phyloP scores from a whole-genome alignment of 441 rosid genomes.

The Brassica balearica region DNA sequence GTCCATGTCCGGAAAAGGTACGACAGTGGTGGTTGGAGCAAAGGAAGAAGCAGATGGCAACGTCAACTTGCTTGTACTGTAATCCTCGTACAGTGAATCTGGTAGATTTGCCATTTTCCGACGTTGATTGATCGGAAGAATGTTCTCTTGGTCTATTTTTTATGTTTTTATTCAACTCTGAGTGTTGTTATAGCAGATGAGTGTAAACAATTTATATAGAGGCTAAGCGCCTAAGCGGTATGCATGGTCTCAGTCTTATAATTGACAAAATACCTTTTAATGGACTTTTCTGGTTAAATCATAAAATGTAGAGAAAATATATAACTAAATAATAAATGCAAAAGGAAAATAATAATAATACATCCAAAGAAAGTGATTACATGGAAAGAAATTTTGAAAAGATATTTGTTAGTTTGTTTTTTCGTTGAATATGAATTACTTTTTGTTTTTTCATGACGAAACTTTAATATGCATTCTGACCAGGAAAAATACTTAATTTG shows the following conservation, averaged over 20 bases:
- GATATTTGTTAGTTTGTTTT: not conserved
- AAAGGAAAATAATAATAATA: not conserved
- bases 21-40: not conserved
- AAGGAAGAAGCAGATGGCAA: not conserved
- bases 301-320: not conserved
- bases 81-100: conserved; percentile 31
- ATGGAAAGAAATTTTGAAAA: conserved; percentile 18
- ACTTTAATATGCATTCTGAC: conserved; percentile 23
- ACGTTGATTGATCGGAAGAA: not conserved
- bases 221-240: not conserved
- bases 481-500: not conserved
- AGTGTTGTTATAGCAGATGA: conserved; percentile 28
- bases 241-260: conserved; percentile 12
- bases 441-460: not conserved
- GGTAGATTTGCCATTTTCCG: conserved; percentile 30
- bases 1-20: not conserved
- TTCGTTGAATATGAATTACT: not conserved
- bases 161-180: not conserved
- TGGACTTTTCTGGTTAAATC: not conserved
- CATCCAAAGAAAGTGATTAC: conserved; percentile 8
- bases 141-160: not conserved
- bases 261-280: not conserved
- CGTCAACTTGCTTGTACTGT: not conserved
- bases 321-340: conserved; percentile 9
- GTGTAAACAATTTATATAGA: conserved; percentile 22